These are phyloP conservation scores for Oenanthe sinensis DNA, from an alignment of 129 eudicot species.

Conservation along the genomic window DNA sequence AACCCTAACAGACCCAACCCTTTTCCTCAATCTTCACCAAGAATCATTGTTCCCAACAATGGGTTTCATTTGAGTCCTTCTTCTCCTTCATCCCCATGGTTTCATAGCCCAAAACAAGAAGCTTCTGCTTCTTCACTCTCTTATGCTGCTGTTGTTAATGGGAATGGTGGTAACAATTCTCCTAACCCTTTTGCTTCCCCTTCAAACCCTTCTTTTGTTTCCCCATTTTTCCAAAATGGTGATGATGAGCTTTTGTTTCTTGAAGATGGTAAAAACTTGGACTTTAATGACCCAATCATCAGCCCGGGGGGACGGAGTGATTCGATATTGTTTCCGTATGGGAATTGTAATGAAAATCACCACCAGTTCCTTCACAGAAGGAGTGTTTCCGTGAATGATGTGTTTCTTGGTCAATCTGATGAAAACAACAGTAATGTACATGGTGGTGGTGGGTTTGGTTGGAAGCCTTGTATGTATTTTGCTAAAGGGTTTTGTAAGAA, in stretches of 20 bases:
- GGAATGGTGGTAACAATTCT: conserved; percentile 2
- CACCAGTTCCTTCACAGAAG: conserved; percentile 51
- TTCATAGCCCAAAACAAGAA: conserved; percentile 9
- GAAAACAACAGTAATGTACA: conserved; percentile 5
- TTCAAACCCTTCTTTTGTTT: background rate
- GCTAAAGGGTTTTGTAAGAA: conserved; percentile 86
- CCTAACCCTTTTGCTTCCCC: background rate
- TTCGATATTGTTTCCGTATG: conserved; percentile 9
- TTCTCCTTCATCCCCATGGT: conserved; percentile 64
- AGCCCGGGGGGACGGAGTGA: conserved; percentile 20
- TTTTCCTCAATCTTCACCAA: conserved; percentile 39
- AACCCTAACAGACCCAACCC: conserved; percentile 31
- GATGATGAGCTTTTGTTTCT: conserved; percentile 7
- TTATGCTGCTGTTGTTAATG: conserved; percentile 71
- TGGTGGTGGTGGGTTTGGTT: conserved; percentile 37
- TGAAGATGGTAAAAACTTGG: background rate
- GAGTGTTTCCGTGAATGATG: conserved; percentile 83
- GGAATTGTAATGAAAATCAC: conserved; percentile 21
- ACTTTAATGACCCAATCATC: conserved; percentile 1
- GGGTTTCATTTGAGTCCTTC: conserved; percentile 52
- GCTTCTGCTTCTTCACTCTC: conserved; percentile 32
- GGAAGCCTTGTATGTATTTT: conserved; percentile 89
- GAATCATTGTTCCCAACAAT: conserved; percentile 49
- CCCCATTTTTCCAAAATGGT: background rate
- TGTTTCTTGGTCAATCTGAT: conserved; percentile 25